Conservation (phyloP, 805 yeast species). For the Priceomyces castillae region DNA sequence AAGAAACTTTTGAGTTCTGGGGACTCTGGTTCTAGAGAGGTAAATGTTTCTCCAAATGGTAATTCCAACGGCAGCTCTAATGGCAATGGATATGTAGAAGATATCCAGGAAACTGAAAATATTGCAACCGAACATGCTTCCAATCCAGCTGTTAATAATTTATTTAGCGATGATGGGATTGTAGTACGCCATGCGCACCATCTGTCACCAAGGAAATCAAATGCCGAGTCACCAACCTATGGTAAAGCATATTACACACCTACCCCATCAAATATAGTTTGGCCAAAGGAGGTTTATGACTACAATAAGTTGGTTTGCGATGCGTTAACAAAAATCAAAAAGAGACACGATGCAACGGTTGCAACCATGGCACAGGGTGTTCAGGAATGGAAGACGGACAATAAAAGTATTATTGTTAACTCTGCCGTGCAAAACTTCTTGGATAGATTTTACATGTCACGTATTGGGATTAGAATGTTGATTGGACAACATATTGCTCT, state of each 20-base stretch:
- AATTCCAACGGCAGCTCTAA: not conserved
- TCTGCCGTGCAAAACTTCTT: constrained; percentile 75
- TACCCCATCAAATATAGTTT: constrained; percentile 52
- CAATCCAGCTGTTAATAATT: constrained; percentile 39
- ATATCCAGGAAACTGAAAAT: constrained; percentile 16
- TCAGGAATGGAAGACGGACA: constrained; percentile 74
- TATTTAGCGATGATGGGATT: constrained; percentile 53
- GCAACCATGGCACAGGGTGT: constrained; percentile 92
- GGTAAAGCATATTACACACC: constrained; percentile 50
- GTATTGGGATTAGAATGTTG: constrained; percentile 90
- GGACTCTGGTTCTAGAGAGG: not conserved
- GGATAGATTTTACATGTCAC: constrained; percentile 84
- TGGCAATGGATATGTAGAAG: constrained; percentile 3
- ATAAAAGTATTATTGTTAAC: constrained; percentile 52
- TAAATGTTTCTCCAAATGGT: not conserved
- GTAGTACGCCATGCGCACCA: constrained; percentile 23
- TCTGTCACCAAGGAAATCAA: constrained; percentile 8
- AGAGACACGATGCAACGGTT: constrained; percentile 88
- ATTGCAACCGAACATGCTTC: constrained; percentile 27
- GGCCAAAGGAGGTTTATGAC: constrained; percentile 72
- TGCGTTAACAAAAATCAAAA: constrained; percentile 67
- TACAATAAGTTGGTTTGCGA: constrained; percentile 69
- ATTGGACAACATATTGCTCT: constrained; percentile 93
- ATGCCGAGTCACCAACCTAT: constrained; percentile 35
- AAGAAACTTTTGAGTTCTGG: constrained; percentile 26